Conservation (phyloP, 441 rosid species). For the Kokia cookei region DNA sequence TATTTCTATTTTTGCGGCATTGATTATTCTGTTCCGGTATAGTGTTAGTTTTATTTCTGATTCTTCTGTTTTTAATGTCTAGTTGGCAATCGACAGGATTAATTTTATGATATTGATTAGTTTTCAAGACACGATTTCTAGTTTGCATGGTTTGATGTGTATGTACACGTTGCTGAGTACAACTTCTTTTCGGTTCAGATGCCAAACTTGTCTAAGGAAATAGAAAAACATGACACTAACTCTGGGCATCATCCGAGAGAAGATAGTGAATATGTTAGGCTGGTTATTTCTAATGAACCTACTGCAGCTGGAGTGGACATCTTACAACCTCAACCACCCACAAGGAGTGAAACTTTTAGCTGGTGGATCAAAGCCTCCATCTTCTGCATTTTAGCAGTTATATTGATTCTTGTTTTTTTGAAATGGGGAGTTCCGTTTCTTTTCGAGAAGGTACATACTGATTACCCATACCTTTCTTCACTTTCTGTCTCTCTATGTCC, state of each 20-base stretch:
- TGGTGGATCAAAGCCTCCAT: slow-evolving; percentile 67
- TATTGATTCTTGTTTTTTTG: slow-evolving; percentile 34
- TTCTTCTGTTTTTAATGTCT: neutral
- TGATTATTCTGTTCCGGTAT: neutral
- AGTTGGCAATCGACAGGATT: neutral
- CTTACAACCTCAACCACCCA: slow-evolving; percentile 22
- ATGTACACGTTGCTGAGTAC: neutral
- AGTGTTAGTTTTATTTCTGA: neutral
- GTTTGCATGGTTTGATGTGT: neutral
- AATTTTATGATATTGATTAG: neutral
- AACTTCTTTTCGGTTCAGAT: slow-evolving; percentile 18
- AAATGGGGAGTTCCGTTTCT: slow-evolving; percentile 87
- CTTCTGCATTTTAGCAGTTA: slow-evolving; percentile 20
- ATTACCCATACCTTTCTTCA: neutral
- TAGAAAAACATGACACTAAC: slow-evolving; percentile 19
- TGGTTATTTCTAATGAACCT: slow-evolving; percentile 49
- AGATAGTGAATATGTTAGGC: slow-evolving; percentile 62
- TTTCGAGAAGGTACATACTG: slow-evolving; percentile 54
- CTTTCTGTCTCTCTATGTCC: neutral
- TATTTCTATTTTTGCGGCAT: neutral
- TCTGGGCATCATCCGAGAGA: slow-evolving; percentile 31
- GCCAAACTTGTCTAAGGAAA: slow-evolving; percentile 34
- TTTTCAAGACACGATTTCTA: neutral
- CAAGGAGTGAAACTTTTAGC: slow-evolving; percentile 16
- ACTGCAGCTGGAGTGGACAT: slow-evolving; percentile 24